phyloP scores from a whole-genome alignment of 306 rosid species.

The Trifolium dubium region DNA sequence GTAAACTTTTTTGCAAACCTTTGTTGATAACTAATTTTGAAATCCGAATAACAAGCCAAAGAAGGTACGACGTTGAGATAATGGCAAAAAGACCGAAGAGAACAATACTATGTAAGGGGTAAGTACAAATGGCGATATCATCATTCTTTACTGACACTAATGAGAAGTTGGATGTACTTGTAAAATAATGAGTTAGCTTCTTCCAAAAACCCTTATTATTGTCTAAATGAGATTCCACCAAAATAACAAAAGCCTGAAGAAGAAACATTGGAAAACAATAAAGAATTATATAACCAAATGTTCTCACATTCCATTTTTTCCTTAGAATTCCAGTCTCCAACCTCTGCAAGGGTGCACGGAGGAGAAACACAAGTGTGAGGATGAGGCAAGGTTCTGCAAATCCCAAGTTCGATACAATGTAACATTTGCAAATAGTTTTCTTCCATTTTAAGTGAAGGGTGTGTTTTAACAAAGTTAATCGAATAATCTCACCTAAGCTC shows the following conservation, averaged over 20 bases:
- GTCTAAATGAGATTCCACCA: slow-evolving; percentile 65
- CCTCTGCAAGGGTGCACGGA: slow-evolving; percentile 81
- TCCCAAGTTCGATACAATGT: slow-evolving; percentile 89
- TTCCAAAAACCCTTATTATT: slow-evolving; percentile 45
- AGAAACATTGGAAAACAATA: slow-evolving; percentile 78
- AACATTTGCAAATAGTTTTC: slow-evolving; percentile 85
- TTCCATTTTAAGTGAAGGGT: slow-evolving; percentile 72
- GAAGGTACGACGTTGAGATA: slow-evolving; percentile 76
- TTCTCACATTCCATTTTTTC: slow-evolving; percentile 74
- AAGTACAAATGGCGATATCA: slow-evolving; percentile 76
- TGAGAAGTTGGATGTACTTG: slow-evolving; percentile 50
- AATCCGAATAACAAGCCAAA: slow-evolving; percentile 93
- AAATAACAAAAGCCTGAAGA: slow-evolving; percentile 77
- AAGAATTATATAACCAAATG: slow-evolving; percentile 73
- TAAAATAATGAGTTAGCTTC: slow-evolving; percentile 66
- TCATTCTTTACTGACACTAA: slow-evolving; percentile 42
- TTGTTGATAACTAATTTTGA: slow-evolving; percentile 87
- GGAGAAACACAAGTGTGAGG: slow-evolving; percentile 85
- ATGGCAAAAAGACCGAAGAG: slow-evolving; percentile 76
- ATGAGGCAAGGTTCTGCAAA: slow-evolving; percentile 97
- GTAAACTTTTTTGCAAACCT: slow-evolving; percentile 90
- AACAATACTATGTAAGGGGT: slow-evolving; percentile 82
- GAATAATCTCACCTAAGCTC: slow-evolving; percentile 85
- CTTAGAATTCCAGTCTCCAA: slow-evolving; percentile 79
- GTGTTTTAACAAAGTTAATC: slow-evolving; percentile 69